Percentiles rank a stretch among this genome's conserved stretches.
These are phyloP conservation scores for Vigna hirtella DNA, from an alignment of 306 rosid species.

Conservation along the genomic window DNA sequence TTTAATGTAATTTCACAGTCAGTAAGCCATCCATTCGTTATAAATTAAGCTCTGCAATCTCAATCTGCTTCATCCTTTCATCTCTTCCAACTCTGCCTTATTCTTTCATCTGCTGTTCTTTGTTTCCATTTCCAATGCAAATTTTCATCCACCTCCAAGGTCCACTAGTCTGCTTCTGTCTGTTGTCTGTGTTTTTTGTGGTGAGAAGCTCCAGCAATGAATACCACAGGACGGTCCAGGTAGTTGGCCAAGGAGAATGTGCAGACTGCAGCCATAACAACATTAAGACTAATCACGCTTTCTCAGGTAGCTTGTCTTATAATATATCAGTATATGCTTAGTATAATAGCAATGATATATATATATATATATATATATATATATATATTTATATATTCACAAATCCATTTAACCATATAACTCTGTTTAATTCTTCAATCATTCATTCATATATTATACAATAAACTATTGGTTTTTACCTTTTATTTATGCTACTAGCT, in stretches of 20 bases:
- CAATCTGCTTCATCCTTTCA: not conserved
- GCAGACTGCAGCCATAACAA: constrained; percentile 65
- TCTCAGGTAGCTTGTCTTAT: constrained; percentile 58
- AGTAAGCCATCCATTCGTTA: constrained; percentile 45
- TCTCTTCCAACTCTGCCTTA: constrained; percentile 27
- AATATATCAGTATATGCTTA: not conserved
- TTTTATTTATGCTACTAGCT: not conserved
- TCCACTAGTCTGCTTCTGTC: constrained; percentile 58
- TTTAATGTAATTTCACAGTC: constrained; percentile 54
- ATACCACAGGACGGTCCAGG: constrained; percentile 58
- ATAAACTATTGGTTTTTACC: not conserved
- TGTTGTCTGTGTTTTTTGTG: constrained; percentile 44
- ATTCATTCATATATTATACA: too few species aligned
- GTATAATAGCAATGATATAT: too few species aligned
- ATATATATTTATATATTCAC: too few species aligned
- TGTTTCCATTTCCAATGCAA: constrained; percentile 51
- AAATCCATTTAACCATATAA: too few species aligned
- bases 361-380: too few species aligned
- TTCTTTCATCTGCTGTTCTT: constrained; percentile 32
- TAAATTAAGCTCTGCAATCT: constrained; percentile 48
- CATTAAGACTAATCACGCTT: constrained; percentile 62
- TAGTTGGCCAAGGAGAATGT: constrained; percentile 80
- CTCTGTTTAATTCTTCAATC: too few species aligned
- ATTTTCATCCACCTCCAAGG: constrained; percentile 32
- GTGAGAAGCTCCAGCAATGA: constrained; percentile 51